Evolutionary conservation across 805 yeast genomes (phyloP).

Genomic region (Teunomyces cretensis): DNA sequence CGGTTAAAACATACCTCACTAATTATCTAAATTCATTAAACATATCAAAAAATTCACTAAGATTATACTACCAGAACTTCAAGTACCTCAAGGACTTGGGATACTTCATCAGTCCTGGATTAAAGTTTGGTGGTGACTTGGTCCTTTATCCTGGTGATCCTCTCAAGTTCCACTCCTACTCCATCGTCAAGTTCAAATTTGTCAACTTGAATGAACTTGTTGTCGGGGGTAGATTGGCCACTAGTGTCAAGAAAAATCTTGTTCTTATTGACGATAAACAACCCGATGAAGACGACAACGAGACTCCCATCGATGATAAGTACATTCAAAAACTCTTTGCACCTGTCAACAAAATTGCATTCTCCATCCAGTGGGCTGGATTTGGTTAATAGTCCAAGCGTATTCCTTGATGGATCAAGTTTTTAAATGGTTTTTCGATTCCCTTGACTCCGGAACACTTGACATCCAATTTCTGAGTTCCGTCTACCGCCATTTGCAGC

Average conservation of each 20-base stretch:
- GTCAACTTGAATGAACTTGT: constrained; percentile 60
- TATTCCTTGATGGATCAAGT: neutral
- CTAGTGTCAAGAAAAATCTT: constrained; percentile 88
- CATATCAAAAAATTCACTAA: neutral
- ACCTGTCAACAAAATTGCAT: constrained; percentile 42
- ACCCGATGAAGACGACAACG: neutral
- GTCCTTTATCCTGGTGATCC: constrained; percentile 97
- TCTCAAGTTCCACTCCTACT: constrained; percentile 82
- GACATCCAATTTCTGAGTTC: neutral
- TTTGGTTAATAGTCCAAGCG: constrained; percentile 56
- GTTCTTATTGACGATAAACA: constrained; percentile 47
- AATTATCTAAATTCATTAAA: neutral
- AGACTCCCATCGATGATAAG: constrained; percentile 5
- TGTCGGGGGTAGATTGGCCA: constrained; percentile 88
- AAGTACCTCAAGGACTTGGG: constrained; percentile 42
- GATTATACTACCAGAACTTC: constrained; percentile 24
- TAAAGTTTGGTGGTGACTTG: constrained; percentile 86
- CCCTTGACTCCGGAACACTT: too few relatives aligned
- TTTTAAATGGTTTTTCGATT: neutral
- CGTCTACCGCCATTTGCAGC: neutral
- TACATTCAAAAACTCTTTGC: constrained; percentile 2
- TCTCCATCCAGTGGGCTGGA: constrained; percentile 94
- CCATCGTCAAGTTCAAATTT: constrained; percentile 60
- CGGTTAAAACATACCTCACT: constrained; percentile 7
- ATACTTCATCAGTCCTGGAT: constrained; percentile 74